A percentile compares a stretch with the other conserved stretches of the same genome.
These are phyloP conservation scores for Cyclocybe aegerita DNA, from an alignment of 768 basidiomycete species.

Conservation along the genomic window DNA sequence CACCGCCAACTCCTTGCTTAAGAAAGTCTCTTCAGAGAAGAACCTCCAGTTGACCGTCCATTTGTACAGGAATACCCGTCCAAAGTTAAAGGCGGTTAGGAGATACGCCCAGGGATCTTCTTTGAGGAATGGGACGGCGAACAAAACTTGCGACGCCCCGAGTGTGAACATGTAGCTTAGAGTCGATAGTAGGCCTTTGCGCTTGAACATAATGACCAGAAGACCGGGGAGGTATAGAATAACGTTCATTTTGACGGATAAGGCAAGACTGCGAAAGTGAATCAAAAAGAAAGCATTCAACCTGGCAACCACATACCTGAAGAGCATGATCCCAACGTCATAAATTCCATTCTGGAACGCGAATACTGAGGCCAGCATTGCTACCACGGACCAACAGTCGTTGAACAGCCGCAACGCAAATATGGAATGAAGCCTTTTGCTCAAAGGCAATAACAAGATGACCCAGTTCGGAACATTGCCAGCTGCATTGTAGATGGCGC, in stretches of 20 bases:
- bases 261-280: conserved; percentile 52
- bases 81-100: conserved; percentile 79
- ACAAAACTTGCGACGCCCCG: conserved; percentile 49
- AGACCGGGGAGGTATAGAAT: conserved; percentile 89
- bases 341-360: conserved; percentile 62
- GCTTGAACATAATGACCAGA: conserved; percentile 78
- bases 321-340: conserved; percentile 62
- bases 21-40: conserved; percentile 72
- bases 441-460: conserved; percentile 71
- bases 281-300: conserved; percentile 5
- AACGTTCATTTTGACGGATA: conserved; percentile 95
- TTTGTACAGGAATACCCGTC: conserved; percentile 85
- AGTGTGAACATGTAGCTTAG: conserved; percentile 51
- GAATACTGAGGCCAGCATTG: conserved; percentile 65
- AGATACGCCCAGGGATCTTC: conserved; percentile 66
- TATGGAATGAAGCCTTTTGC: conserved; percentile 94
- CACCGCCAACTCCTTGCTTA: conserved; percentile 59
- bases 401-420: conserved; percentile 92
- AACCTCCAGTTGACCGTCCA: conserved; percentile 99
- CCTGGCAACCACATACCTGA: conserved; percentile 53
- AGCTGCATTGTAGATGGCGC: conserved; percentile 64
- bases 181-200: conserved; percentile 55
- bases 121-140: conserved; percentile 72
- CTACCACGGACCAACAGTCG: conserved; percentile 83
- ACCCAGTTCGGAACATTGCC: conserved; percentile 71